Base-by-base conservation (phyloP, 1,284 basidiomycete genomes). In the Boletus subluridellus region DNA sequence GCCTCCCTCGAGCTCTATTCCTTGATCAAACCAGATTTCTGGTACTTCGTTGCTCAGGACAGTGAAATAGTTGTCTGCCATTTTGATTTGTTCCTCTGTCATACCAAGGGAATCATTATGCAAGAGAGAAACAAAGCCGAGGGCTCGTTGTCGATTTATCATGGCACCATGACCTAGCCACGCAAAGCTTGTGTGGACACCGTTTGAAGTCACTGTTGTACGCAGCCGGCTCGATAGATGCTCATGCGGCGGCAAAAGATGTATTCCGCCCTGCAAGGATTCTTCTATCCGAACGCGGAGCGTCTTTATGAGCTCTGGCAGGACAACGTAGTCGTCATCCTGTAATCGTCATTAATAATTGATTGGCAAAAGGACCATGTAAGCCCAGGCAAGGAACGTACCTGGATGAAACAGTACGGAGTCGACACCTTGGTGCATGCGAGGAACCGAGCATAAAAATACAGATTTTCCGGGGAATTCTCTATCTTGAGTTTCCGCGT, bases 11-110 rank as follows among this genome's bases (percentile, higher is more conserved):
- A 88, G 76, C 60, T 80, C 81, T 54, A 85, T 78, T 11, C 81
- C 82, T 63, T 85, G 81, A 66, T 86, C 83, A 60, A 85, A 80
- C 84, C 86, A 87, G 17, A 78, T 68, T 61, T 82, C 78, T 1
- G 80, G 76, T 15, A 76, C 66, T 30, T 69, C 65, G 61, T 87
- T 88, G 55, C 52, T 54, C 52, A 89, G 71, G 54, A 89, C 74
- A 5, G 84, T 77, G 66, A 81, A 89, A 64, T 87, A 87, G 62
- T 88, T 89, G 66, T 89, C 87, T 2, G 85, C 84, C 85, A 87
- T 88, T 61, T 80, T 78, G 65, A 77, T 73, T 63, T 86, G 80
- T 44, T 82, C 82, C 4, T 76, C 69, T 0, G 80, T 74, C 38
- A 77, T 70, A 42, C 80, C 74, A 42, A 87, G 69, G 34, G 59